Percentiles rank a stretch among this genome's conserved stretches.
Conservation (phyloP, 176 grass and related monocot genomes). For the Dactylis glomerata region DNA sequence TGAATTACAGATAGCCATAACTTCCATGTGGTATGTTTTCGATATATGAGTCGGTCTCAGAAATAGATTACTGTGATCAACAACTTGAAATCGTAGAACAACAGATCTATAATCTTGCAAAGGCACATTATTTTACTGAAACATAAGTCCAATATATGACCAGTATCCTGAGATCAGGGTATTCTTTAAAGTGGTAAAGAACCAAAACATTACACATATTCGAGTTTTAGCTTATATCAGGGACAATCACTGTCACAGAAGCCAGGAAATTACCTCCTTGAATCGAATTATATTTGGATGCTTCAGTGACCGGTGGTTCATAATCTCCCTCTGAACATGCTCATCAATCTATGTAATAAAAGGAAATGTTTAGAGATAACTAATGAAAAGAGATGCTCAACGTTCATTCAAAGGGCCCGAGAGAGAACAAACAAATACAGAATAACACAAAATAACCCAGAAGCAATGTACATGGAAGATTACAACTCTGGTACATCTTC, state of each 20-base stretch:
- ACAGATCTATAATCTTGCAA: not conserved
- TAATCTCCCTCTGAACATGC: constrained; percentile 97
- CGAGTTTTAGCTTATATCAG: not conserved
- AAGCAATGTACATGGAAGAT: not conserved
- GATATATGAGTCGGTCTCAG: not conserved
- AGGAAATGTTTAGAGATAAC: constrained; percentile 1
- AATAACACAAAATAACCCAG: not conserved
- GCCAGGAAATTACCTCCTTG: constrained; percentile 69
- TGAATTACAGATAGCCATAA: not conserved
- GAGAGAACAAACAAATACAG: not conserved
- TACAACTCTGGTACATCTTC: not conserved
- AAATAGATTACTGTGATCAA: constrained; percentile 1
- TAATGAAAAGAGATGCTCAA: constrained; percentile 1
- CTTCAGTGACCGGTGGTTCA: constrained; percentile 87
- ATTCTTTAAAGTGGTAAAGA: not conserved
- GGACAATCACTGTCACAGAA: not conserved
- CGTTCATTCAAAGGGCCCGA: not conserved
- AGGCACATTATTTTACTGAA: not conserved
- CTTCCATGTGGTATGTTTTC: constrained; percentile 13
- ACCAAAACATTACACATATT: not conserved
- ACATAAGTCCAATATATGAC: not conserved
- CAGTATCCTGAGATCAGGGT: not conserved
- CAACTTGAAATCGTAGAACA: not conserved
- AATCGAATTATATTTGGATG: constrained; percentile 93
- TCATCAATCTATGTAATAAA: constrained; percentile 76